Evolutionary conservation across 192 early-diverging fungal genomes (phyloP).

Genomic region (Haplosporangium gracile): DNA sequence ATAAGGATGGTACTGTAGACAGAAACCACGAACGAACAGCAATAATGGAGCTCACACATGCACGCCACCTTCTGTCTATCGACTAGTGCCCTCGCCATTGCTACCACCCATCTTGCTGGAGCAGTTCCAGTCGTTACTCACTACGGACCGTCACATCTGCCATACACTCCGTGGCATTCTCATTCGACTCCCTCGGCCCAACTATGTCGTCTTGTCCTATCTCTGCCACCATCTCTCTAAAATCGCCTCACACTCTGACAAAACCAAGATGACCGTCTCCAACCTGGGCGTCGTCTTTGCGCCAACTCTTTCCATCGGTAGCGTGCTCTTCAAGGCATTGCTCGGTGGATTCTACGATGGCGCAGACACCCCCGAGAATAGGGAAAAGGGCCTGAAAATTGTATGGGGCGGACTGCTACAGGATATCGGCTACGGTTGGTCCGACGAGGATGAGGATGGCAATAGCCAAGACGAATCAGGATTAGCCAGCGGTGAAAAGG

Average conservation of each 20-base stretch:
- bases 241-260: slow-evolving; percentile 59
- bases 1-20: not conserved
- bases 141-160: slow-evolving; percentile 52
- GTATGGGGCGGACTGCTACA: slow-evolving; percentile 38
- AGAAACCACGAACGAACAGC: not conserved
- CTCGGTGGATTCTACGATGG: slow-evolving; percentile 55
- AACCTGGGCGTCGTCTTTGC: slow-evolving; percentile 73
- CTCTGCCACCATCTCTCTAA: slow-evolving; percentile 67
- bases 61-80: not conserved
- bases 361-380: slow-evolving; percentile 31
- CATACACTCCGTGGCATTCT: slow-evolving; percentile 42
- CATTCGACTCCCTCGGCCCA: slow-evolving; percentile 43
- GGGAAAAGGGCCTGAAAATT: slow-evolving; percentile 46
- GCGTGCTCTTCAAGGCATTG: slow-evolving; percentile 67
- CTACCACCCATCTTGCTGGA: slow-evolving; percentile 34
- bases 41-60: not conserved
- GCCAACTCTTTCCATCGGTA: slow-evolving; percentile 70
- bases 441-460: slow-evolving; percentile 17
- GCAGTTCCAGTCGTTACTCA: slow-evolving; percentile 30
- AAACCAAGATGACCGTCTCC: slow-evolving; percentile 71
- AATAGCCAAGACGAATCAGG: not conserved
- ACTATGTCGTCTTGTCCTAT: slow-evolving; percentile 60
- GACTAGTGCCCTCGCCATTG: slow-evolving; percentile 39
- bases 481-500: not conserved
- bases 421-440: slow-evolving; percentile 19